Evolutionary conservation across 768 basidiomycete genomes (phyloP), one percentile per base, ranked within the genome.

Genomic region (Thelephora ganbajun): DNA sequence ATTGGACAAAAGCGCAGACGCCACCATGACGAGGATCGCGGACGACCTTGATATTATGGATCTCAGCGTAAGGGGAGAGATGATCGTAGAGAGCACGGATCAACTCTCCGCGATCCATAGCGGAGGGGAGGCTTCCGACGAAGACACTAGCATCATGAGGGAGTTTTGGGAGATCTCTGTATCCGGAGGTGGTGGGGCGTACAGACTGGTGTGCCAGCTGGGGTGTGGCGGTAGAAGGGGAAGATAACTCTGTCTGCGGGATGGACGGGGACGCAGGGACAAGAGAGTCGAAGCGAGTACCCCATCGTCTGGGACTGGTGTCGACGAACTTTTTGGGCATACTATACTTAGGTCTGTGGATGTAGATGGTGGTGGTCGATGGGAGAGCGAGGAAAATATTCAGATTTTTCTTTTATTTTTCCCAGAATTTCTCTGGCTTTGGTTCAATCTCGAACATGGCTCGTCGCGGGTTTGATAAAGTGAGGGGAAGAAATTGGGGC

Each of bases 1-100:
- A 88, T 63, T 89, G 87, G 19, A 87, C 79, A 60, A 90, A 90
- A 48, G 86, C 87, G 57, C 86, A 89, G 41, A 83, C 75, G 12
- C 83, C 80, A 35, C 83, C 83, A 60, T 79, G 82, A 49, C 72
- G 39, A 74, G 61, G 39, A 36, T 87, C 83, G 48, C 79, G 79
- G 36, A 87, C 74, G 46, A 87, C 77, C 49, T 75, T 76, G 60
- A 88, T 71, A 44, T 72, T 73, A 60, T 76, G 80, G 53, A 86
- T 66, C 51, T 79, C 74, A 0, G 74, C 67, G 58, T 83, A 73
- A 46, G 73, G 72, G 6, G 79, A 77, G 47, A 89, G 70, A 60
- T 85, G 83, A 33, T 77, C 72, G 41, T 71, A 67, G 45, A 90
- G 71, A 58, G 79, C 65, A 45, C 66, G 65, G 16, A 72, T 66